Evolutionary conservation across 192 early-diverging fungal genomes (phyloP), one percentile per base, ranked within the genome.

Genomic region (Backusella psychrophila): DNA sequence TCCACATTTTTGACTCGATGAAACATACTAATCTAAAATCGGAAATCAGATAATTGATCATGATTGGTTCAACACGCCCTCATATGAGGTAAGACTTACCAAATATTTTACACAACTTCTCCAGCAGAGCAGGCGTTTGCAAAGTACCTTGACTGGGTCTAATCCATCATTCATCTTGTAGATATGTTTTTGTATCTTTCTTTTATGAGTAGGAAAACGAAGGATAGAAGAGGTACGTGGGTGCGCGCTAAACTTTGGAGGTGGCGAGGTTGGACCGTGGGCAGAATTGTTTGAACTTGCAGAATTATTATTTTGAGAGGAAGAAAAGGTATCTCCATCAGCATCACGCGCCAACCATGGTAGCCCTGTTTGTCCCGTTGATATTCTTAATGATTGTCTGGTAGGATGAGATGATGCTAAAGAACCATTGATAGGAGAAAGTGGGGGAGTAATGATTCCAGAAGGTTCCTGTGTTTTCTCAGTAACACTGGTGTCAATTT

Each of bases 161-260:
- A 69, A 21, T 3, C 68, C 68, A 39, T 69, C 68, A 11, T 69
- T 69, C 68, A 69, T 69, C 15, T 36, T 69, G 23, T 69, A 69
- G n/a, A 69, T 38, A 6, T 69, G 38, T 9, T 69, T 69, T 69
- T 69, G 68, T 38, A 69, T 69, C 36, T 35, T 69, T 69, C 68
- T 36, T 23, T 69, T 69, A 39, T 36, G 68, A 38, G 68, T 69
- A 21, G 68, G 68, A 38, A 69, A 23, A 14, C 68, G 68, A 41
- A 69, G 14, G 6, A 69, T 36, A 11, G 68, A 69, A 23, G 68
- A 23, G 3, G 36, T 69, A 21, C 38, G 34, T 2, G 68, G 35
- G 8, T 38, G 68, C 4, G 68, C 68, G 1, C 23, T 41, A 23
- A 69, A 69, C 21, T 69, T 69, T 69, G 68, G 68, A 63, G 56